phyloP scores from a whole-genome alignment of 106 monocot genomes.

The Narthecium ossifragum region DNA sequence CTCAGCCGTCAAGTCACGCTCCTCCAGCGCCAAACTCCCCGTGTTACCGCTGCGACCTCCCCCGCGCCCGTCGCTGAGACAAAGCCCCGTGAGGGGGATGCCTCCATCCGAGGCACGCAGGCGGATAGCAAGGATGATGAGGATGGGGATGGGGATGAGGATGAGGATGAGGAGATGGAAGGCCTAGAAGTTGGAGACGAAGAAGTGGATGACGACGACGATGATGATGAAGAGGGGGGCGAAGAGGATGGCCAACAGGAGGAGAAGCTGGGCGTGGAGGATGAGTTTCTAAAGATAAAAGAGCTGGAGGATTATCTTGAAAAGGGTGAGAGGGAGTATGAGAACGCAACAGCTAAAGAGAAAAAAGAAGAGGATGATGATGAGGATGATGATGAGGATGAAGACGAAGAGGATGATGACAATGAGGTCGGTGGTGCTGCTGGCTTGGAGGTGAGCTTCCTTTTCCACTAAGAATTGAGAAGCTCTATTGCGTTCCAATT shows the following conservation, averaged over 20 bases:
- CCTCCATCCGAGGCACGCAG: conserved; percentile 1
- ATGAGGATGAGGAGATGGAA: conserved; percentile 20
- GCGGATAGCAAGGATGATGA: conserved; percentile 11
- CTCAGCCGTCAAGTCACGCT: conserved; percentile 30
- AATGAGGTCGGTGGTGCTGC: background rate
- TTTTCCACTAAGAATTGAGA: conserved; percentile 1
- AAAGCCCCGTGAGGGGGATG: conserved; percentile 9
- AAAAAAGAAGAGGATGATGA: conserved; percentile 28
- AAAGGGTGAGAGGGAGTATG: conserved; percentile 61
- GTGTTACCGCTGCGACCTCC: background rate
- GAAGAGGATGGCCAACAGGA: conserved; percentile 10
- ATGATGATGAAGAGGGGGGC: conserved; percentile 9
- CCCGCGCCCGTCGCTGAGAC: conserved; percentile 6
- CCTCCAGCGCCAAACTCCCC: conserved; percentile 27
- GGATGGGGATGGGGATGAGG: conserved; percentile 10
- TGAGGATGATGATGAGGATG: conserved; percentile 29
- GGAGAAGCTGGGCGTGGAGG: conserved; percentile 22
- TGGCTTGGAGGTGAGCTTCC: conserved; percentile 3
- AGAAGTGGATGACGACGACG: conserved; percentile 18
- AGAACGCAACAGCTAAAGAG: conserved; percentile 14
- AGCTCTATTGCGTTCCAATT: background rate
- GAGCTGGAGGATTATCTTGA: conserved; percentile 56
- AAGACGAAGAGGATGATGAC: conserved; percentile 16
- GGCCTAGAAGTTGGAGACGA: conserved; percentile 17
- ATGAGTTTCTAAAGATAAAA: conserved; percentile 50